Percentiles rank a stretch among this genome's conserved stretches.
Evolutionary conservation across 306 rosid genomes (phyloP).

Genomic region (Fagus crenata): DNA sequence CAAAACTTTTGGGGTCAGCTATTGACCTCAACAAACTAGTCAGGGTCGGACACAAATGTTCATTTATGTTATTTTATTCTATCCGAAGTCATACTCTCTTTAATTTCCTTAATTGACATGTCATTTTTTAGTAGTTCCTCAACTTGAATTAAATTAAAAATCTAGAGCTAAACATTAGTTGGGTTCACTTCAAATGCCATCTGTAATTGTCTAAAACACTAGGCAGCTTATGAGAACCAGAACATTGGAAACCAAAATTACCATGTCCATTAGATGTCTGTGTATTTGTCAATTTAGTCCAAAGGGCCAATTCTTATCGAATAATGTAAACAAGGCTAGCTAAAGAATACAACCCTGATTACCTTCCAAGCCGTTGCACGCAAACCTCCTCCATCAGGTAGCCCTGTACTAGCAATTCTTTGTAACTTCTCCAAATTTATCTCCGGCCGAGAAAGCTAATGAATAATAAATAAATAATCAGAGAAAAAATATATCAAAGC

Average conservation of each 20-base stretch:
- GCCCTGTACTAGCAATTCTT: constrained; percentile 66
- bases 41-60: too few species aligned
- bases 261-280: neutral
- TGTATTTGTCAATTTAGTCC: neutral
- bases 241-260: neutral
- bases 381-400: constrained; percentile 71
- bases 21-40: too few species aligned
- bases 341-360: neutral
- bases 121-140: too few species aligned
- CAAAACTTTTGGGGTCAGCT: too few species aligned
- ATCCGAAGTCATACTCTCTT: too few species aligned
- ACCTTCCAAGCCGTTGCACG: constrained; percentile 83
- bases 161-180: neutral
- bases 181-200: neutral
- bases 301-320: neutral
- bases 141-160: neutral
- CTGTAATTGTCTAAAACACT: neutral
- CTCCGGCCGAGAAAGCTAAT: constrained; percentile 61
- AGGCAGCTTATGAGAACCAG: neutral
- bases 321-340: neutral
- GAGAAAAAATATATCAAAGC: neutral
- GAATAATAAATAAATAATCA: neutral
- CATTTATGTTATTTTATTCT: too few species aligned
- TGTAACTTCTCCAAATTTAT: constrained; percentile 72
- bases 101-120: too few species aligned